Evolutionary conservation across 2,329 filamentous ascomycete genomes (phyloP).

Genomic region (Ceratocystis papillata): DNA sequence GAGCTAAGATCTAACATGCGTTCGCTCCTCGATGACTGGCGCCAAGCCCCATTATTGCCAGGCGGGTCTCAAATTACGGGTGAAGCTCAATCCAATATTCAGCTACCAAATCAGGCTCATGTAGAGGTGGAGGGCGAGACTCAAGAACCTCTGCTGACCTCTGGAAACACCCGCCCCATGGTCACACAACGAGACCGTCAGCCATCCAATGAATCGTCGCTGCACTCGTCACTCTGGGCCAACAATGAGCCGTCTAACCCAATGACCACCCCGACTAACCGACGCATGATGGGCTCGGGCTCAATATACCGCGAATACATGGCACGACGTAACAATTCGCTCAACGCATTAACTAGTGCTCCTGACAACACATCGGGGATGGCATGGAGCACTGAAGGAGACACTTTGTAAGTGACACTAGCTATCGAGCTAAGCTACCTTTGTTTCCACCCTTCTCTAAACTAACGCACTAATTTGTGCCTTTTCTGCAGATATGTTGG

Average conservation of each 20-base stretch:
- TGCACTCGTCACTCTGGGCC: no score
- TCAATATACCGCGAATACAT: not conserved
- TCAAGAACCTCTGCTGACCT: not conserved
- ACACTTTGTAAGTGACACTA: conserved; percentile 42
- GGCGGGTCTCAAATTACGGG: not conserved
- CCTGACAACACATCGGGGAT: conserved; percentile 51
- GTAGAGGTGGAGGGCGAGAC: not conserved
- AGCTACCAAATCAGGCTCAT: not conserved
- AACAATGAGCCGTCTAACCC: not conserved
- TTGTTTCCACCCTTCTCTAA: not conserved
- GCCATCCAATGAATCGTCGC: no score
- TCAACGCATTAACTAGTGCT: conserved; percentile 32
- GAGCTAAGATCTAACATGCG: no score
- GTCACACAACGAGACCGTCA: no score
- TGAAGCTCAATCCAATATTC: not conserved
- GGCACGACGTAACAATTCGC: conserved; percentile 1
- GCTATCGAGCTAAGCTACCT: not conserved
- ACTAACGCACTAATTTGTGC: not conserved
- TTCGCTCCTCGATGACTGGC: no score
- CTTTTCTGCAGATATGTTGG: conserved; percentile 44
- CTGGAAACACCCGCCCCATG: no score
- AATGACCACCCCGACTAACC: not conserved
- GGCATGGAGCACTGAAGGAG: conserved; percentile 52
- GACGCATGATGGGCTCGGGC: not conserved
- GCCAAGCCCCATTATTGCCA: not conserved